Evolutionary conservation across 1,284 basidiomycete genomes (phyloP), one percentile per base, ranked within the genome.

Genomic region (Puccinia polysora): DNA sequence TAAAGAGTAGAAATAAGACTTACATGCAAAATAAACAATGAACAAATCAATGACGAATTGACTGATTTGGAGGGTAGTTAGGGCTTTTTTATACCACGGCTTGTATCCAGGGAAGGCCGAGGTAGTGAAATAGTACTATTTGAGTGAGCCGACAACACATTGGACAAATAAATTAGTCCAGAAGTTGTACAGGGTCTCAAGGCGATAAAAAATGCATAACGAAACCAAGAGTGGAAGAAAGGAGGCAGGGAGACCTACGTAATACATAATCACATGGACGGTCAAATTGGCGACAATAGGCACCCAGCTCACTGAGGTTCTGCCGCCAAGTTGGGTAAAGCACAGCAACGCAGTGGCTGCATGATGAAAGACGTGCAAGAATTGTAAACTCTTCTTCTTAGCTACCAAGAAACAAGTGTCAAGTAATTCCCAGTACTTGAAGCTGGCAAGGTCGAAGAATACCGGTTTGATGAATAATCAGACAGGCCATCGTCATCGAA

Each of bases 81-180:
- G 83, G 81, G 93, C 90, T 82, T 94, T 92, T 84, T 97, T 97
- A 93, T 94, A 97, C 94, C 94, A 97, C 82, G 97, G 91, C 82
- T 85, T 90, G 78, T 89, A 89, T 77, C 94, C 94, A 78, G 65
- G 58, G n/a, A 60, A 73, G 23, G 92, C 91, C 69, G 94, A 92
- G 68, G 94, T 96, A 50, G 91, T 92, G 81, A 88, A 96, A 83
- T 96, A 96, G 83, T 97, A 97, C 82, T 97, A 96, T 3, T 30
- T n/a, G n/a, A n/a, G n/a, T n/a, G n/a, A n/a, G n/a, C n/a, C n/a
- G n/a, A n/a, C n/a, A n/a, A n/a, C n/a, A n/a, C n/a, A n/a, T n/a
- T n/a, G n/a, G n/a, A n/a, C n/a, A n/a, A n/a, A n/a, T n/a, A n/a
- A n/a, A n/a, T n/a, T n/a, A n/a, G n/a, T n/a, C n/a, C n/a, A n/a